Base-by-base conservation (phyloP, 2,329 filamentous ascomycete species). In the Davidsoniella neocaledoniae region DNA sequence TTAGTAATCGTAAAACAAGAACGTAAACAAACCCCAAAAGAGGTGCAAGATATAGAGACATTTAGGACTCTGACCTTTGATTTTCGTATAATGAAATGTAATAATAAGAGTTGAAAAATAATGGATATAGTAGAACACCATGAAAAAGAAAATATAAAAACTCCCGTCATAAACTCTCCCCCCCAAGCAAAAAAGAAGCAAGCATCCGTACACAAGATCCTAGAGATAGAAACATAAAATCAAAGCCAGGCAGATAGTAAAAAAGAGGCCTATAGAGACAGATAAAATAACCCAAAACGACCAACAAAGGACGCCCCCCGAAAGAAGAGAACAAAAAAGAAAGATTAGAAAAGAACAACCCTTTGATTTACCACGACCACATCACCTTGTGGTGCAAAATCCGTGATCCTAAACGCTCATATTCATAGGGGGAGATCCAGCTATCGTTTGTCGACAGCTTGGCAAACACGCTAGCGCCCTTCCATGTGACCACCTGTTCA, bases 401-500 rank as follows among this genome's bases (percentile, higher is more conserved):
- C 59, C 91, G 76, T 53, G 79, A 74, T 2, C 88, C 90, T 49
- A 95, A 63, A 53, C 86, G 76, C 67, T 95, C 87, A 65, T 90
- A 95, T 70, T 96, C 90, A 58, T 82, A 72, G 43, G 78, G 76
- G 12, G 81, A 83, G 60, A 96, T 86, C 91, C 91, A 98, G 59
- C 83, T 91, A 63, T 98, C 91, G 65, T 96, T 96, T 14, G 86
- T 88, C 43, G 80, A 76, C 57, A 96, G 68, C 67, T 94, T 87
- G 2, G 86, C 88, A 69, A 95, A 98, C 14, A 98, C 88, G 61
- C 87, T 94, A 0, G 86, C 91, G 3, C 91, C 91, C 72, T 98
- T 98, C 91, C 91, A 98, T 7, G 82, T 81, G 48, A 96, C 83
- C n/a, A 96, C 88, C 65, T 95, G 87, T 53, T 91, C 86, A 65